Percentiles rank a stretch among this genome's conserved stretches.
Evolutionary conservation across 352 stramenopile species (phyloP).

Genomic region (Phytopythium oedochilum): DNA sequence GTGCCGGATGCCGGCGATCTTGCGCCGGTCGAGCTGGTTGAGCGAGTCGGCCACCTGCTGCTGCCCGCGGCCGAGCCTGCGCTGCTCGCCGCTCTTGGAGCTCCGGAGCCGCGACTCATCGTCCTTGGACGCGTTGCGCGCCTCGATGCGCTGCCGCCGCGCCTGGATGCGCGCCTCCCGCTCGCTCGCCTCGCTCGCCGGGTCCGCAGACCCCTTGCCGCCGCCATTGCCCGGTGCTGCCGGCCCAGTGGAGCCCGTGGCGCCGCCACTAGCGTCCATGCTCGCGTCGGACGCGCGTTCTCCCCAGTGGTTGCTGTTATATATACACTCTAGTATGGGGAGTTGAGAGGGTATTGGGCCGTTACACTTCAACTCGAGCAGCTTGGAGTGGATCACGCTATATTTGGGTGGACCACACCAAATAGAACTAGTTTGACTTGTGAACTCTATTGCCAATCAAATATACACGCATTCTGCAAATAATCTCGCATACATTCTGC

Average conservation of each 20-base stretch:
- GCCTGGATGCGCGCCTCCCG: constrained; percentile 58
- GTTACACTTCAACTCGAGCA: no score
- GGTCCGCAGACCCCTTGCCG: constrained; percentile 8
- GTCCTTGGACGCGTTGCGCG: constrained; percentile 73
- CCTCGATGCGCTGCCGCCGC: constrained; percentile 68
- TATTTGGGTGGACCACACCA: no score
- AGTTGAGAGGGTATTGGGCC: no score
- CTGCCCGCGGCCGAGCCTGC: constrained; percentile 62
- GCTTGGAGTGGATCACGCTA: no score
- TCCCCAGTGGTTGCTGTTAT: background rate
- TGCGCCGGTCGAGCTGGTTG: constrained; percentile 71
- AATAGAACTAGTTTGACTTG: no score
- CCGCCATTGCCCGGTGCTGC: background rate
- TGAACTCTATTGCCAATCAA: background rate
- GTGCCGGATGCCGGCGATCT: constrained; percentile 79
- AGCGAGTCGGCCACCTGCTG: constrained; percentile 77
- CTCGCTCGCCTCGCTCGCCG: constrained; percentile 31
- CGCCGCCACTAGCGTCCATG: background rate
- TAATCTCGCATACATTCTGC: background rate
- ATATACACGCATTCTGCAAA: background rate
- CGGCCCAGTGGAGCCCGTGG: background rate
- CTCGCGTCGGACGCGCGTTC: background rate
- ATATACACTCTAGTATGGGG: no score
- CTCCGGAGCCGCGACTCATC: constrained; percentile 76
- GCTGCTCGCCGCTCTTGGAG: constrained; percentile 50